Conservation (phyloP, 371 early-diverging fungal species). For the Syncephalastrum sp. region DNA sequence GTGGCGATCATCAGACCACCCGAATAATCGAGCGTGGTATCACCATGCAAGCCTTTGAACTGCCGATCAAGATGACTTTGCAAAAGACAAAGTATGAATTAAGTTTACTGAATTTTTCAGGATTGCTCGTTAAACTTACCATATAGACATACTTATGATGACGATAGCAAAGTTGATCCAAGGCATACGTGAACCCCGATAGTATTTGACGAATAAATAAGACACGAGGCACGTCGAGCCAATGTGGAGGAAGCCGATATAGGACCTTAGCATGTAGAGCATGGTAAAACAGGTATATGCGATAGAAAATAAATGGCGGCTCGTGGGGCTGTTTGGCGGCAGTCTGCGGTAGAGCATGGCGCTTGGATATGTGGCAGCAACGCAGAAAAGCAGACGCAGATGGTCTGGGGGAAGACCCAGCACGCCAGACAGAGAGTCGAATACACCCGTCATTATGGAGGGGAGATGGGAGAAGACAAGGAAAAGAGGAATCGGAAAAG, state of each 20-base stretch:
- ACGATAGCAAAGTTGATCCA: conserved; percentile 67
- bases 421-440: no score
- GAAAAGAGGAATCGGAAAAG: no score
- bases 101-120: neutral
- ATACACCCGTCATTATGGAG: no score
- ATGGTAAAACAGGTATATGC: conserved; percentile 59
- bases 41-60: conserved; percentile 44
- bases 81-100: neutral
- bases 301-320: conserved; percentile 78
- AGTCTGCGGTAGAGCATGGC: conserved; percentile 55
- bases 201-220: conserved; percentile 52
- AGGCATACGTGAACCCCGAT: conserved; percentile 55
- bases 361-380: conserved; percentile 55
- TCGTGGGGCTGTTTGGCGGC: conserved; percentile 37
- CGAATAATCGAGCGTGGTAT: conserved; percentile 75
- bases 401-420: conserved; percentile 33
- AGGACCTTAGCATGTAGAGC: conserved; percentile 56
- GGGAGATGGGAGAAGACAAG: no score
- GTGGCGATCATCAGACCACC: conserved; percentile 91
- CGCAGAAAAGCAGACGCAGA: conserved; percentile 51
- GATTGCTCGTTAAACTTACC: conserved; percentile 37
- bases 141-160: conserved; percentile 77
- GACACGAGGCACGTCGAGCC: conserved; percentile 51
- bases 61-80: conserved; percentile 68
- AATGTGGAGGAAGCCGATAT: conserved; percentile 67